Evolutionary conservation across 2,329 filamentous ascomycete genomes (phyloP).

Genomic region (Microascus cirrosus): DNA sequence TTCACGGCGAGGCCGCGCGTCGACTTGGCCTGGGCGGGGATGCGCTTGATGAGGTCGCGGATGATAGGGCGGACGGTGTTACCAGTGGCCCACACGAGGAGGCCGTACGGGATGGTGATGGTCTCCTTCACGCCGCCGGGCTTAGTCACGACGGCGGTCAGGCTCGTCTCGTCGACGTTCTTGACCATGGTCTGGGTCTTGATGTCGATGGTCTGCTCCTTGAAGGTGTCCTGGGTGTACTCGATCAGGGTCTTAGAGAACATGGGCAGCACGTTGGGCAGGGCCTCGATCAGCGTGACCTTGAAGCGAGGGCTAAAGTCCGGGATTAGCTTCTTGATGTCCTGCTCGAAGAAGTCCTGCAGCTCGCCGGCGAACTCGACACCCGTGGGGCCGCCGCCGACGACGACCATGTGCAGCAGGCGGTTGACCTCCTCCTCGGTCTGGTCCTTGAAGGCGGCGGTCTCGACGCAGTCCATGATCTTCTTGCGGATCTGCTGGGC

Average conservation of each 20-base stretch:
- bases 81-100: constrained; percentile 96
- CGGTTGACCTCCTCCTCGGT: constrained; percentile 78
- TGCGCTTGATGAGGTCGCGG: constrained; percentile 81
- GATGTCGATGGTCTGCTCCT: constrained; percentile 96
- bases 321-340: constrained; percentile 95
- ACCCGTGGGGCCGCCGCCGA: constrained; percentile 87
- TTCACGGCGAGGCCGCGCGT: constrained; percentile 92
- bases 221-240: constrained; percentile 98
- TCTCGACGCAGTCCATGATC: constrained; percentile 99
- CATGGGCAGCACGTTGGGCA: constrained; percentile 92
- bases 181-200: constrained; percentile 99
- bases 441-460: constrained; percentile 96
- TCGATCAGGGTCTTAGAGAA: constrained; percentile 99
- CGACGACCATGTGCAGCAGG: constrained; percentile 94
- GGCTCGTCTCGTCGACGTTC: constrained; percentile 83
- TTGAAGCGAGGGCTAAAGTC: constrained; percentile 93
- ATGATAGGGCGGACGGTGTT: constrained; percentile 86
- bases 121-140: constrained; percentile 76
- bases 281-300: constrained; percentile 92
- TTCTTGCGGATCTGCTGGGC: constrained; percentile 94
- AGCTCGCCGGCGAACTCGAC: constrained; percentile 98
- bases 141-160: constrained; percentile 76
- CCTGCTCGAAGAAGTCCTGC: constrained; percentile 97
- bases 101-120: constrained; percentile 80
- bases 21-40: constrained; percentile 90